Evolutionary conservation across 371 early-diverging fungal genomes (phyloP), one percentile per base, ranked within the genome.

Genomic region (Mucor indicus): DNA sequence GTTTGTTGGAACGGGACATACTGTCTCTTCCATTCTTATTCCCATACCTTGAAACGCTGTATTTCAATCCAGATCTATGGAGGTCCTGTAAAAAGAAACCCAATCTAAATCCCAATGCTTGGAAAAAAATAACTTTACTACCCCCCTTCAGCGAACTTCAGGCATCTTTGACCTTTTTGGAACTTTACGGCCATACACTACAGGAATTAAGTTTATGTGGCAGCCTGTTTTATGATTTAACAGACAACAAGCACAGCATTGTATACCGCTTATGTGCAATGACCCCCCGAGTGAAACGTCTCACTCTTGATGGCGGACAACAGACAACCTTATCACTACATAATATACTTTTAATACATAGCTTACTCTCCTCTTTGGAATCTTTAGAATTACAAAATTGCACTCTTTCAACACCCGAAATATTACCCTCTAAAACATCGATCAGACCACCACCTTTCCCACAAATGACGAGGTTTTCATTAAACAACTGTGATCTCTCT

Each of bases 51-150:
- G n/a, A n/a, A n/a, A n/a, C n/a, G n/a, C n/a, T n/a, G n/a, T n/a
- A n/a, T n/a, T n/a, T n/a, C n/a, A n/a, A 52, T 19, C 52, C 52
- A 16, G 23, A 24, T 11, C 13, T 52, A 10, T 52, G 52, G 52
- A 44, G 32, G n/a, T 38, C 44, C 22, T 1, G 1, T 12, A 12
- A 17, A 8, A 24, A 23, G 12, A 23, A 11, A 16, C n/a, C n/a
- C n/a, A n/a, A n/a, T n/a, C n/a, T n/a, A n/a, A n/a, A n/a, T n/a
- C n/a, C n/a, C n/a, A n/a, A n/a, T n/a, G 8, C 22, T 3, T 52
- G 45, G 44, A 9, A 44, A 12, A 22, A 32, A 5, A 16, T 52
- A 3, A 27, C 19, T 13, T 20, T 30, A n/a, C 23, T 52, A 13
- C 52, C 52, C 2, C 38, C 52, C 12, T 21, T 52, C 13, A n/a